These are phyloP conservation scores for Melanogaster broomeanus DNA, from an alignment of 768 basidiomycete species.

Conservation along the genomic window DNA sequence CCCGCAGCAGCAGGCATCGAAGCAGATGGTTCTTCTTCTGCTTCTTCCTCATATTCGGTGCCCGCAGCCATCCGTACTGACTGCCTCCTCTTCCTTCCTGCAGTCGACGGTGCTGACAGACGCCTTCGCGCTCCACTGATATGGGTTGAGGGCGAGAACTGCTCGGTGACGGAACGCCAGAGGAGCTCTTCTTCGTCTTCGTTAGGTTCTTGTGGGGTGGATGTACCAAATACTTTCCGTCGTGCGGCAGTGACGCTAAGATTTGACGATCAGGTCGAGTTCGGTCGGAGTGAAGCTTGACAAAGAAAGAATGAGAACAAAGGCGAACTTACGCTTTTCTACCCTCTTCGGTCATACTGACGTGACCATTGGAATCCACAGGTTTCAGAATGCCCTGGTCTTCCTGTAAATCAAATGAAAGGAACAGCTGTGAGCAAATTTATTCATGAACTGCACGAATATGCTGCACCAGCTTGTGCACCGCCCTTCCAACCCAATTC, in stretches of 20 bases:
- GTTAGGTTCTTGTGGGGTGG: conserved; percentile 24
- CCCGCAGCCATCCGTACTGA: background rate
- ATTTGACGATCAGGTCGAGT: background rate
- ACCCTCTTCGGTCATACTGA: conserved; percentile 44
- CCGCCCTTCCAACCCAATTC: conserved; percentile 46
- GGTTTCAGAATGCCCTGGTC: conserved; percentile 44
- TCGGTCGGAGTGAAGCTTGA: background rate
- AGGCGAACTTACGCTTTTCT: conserved; percentile 44
- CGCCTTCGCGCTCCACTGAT: conserved; percentile 3
- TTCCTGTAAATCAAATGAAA: conserved; percentile 32
- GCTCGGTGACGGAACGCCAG: conserved; percentile 40
- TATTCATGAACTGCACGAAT: background rate
- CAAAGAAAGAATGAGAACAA: background rate
- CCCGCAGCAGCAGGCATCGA: conserved; percentile 6
- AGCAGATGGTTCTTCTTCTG: conserved; percentile 7
- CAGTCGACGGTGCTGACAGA: background rate
- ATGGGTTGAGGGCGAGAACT: conserved; percentile 20
- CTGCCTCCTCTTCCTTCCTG: conserved; percentile 1
- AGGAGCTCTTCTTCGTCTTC: conserved; percentile 36
- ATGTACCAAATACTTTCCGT: conserved; percentile 29
- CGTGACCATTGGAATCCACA: conserved; percentile 35
- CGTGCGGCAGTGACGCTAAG: conserved; percentile 37
- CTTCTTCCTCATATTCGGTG: background rate
- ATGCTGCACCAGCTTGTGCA: conserved; percentile 43
- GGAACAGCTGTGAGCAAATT: background rate